Base-by-base conservation (phyloP, 768 basidiomycete species). In the Hericium rajendrae region DNA sequence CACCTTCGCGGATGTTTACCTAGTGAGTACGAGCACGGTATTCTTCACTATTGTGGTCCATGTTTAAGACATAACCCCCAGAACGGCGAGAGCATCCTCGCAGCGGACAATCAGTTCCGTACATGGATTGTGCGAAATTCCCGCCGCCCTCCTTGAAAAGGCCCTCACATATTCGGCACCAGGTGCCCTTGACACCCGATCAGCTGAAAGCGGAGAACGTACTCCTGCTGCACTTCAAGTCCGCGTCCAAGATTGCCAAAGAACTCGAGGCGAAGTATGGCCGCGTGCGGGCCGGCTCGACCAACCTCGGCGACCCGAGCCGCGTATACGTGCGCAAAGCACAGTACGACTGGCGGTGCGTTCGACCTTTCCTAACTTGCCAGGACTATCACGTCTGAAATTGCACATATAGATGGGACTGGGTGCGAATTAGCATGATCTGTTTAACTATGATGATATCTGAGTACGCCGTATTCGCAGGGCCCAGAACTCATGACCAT, bases 391-490 rank as follows among this genome's bases (percentile, higher is more conserved):
- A n/a, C n/a, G n/a, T n/a, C n/a, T n/a, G n/a, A n/a, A n/a, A n/a
- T n/a, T n/a, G n/a, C n/a, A n/a, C n/a, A 66, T 91, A 91, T 66
- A 88, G 89, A 18, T 92, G 91, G 91, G 91, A 93, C 66, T 94
- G 91, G 91, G 89, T 85, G n/a, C n/a, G n/a, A n/a, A n/a, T n/a
- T n/a, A n/a, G n/a, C n/a, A n/a, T n/a, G n/a, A n/a, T n/a, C n/a
- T n/a, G n/a, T n/a, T n/a, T n/a, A n/a, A n/a, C n/a, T n/a, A n/a
- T n/a, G n/a, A n/a, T n/a, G n/a, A n/a, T n/a, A n/a, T n/a, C n/a
- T n/a, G n/a, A n/a, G n/a, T n/a, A n/a, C n/a, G n/a, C n/a, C n/a
- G n/a, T n/a, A n/a, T n/a, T n/a, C n/a, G n/a, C 41, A 43, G 41
- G 87, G 91, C 55, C 94, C 93, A 22, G 70, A 91, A n/a, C 69